A percentile compares a stretch with the other conserved stretches of the same genome.
These are phyloP conservation scores for Goffeauzyma gilvescens DNA, from an alignment of 768 basidiomycete genomes.

Conservation along the genomic window DNA sequence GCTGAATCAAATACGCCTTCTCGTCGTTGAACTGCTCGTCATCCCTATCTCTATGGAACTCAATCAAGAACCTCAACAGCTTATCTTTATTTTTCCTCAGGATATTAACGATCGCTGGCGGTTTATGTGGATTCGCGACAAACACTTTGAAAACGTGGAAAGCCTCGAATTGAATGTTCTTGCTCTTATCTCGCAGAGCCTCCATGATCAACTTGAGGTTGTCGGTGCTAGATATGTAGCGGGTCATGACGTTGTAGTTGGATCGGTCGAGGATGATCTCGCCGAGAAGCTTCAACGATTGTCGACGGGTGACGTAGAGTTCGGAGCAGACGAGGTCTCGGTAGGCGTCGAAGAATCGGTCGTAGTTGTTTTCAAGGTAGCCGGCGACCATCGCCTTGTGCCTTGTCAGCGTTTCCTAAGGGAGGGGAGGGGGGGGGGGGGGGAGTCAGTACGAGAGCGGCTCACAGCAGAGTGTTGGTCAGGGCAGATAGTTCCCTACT, in stretches of 20 bases:
- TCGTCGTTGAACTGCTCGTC: constrained; percentile 51
- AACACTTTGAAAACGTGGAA: constrained; percentile 99
- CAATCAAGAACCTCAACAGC: constrained; percentile 65
- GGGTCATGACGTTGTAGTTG: constrained; percentile 96
- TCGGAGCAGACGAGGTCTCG: constrained; percentile 75
- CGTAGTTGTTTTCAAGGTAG: constrained; percentile 92
- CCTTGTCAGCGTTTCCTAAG: constrained; percentile 71
- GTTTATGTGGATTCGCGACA: constrained; percentile 98
- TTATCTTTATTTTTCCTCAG: constrained; percentile 87
- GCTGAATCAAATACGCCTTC: constrained; percentile 86
- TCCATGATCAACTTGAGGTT: constrained; percentile 99
- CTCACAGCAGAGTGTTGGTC: no score
- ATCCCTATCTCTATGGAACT: constrained; percentile 97
- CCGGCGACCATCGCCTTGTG: constrained; percentile 97
- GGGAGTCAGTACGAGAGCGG: neutral
- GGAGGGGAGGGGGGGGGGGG: neutral
- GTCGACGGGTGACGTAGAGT: constrained; percentile 99
- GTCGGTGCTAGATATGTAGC: constrained; percentile 81
- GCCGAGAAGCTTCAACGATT: constrained; percentile 90
- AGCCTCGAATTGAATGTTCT: constrained; percentile 98
- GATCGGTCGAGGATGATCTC: constrained; percentile 94
- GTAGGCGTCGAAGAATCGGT: constrained; percentile 89
- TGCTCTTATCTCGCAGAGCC: constrained; percentile 87
- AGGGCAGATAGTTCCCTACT: neutral
- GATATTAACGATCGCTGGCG: constrained; percentile 78